These are phyloP conservation scores for Plasmodiophora brassicae DNA, from an alignment of 208 protist genomes.

Conservation along the genomic window DNA sequence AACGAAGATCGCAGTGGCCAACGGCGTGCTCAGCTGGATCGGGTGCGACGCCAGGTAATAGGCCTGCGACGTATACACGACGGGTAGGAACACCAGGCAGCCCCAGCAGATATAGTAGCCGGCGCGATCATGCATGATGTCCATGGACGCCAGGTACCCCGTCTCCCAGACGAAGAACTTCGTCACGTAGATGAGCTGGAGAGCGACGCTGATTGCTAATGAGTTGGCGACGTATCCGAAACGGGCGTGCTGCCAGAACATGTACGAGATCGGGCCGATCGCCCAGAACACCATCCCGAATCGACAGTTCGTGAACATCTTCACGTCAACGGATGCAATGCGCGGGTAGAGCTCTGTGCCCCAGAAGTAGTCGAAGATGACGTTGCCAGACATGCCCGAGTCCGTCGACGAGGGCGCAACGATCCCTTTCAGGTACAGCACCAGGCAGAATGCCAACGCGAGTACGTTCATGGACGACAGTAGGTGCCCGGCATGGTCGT, in stretches of 20 bases:
- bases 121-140: conserved; percentile 36
- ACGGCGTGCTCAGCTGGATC: background rate
- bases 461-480: background rate
- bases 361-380: background rate
- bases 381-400: background rate
- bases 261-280: background rate
- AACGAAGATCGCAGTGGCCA: background rate
- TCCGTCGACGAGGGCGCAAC: background rate
- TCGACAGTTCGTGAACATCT: background rate
- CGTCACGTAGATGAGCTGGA: conserved; percentile 39
- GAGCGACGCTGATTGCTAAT: background rate
- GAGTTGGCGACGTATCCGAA: background rate
- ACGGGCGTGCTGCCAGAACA: background rate
- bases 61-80: background rate
- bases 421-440: background rate
- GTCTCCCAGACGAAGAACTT: conserved; percentile 42
- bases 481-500: background rate
- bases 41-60: conserved; percentile 13
- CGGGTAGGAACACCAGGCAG: conserved; percentile 20
- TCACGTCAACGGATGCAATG: background rate
- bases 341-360: background rate
- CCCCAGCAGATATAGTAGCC: conserved; percentile 43
- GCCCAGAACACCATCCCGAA: background rate
- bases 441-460: background rate
- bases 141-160: conserved; percentile 29